Conservation (phyloP, 768 basidiomycete species). For the Pholiota molesta region DNA sequence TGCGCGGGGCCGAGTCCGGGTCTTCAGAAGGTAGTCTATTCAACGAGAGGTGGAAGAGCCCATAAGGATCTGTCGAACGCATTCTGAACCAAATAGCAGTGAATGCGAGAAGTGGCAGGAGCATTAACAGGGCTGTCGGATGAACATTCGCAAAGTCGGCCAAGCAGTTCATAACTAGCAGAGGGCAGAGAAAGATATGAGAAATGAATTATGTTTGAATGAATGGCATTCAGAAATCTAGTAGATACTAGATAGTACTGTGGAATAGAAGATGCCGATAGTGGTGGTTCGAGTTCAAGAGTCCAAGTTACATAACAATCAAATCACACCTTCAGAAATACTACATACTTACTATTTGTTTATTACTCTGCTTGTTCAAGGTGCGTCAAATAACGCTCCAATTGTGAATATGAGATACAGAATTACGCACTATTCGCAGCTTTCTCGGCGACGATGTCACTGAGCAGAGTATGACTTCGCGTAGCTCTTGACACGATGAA, state of each 20-base stretch:
- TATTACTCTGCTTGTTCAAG: neutral
- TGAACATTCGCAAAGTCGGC: neutral
- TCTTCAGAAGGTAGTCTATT: conserved; percentile 45
- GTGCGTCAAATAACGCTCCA: neutral
- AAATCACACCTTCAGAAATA: neutral
- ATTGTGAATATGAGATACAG: neutral
- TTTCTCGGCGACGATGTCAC: conserved; percentile 29
- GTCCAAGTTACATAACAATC: conserved; percentile 1
- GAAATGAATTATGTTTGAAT: too few relatives aligned
- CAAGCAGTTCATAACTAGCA: neutral
- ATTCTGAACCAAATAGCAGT: neutral
- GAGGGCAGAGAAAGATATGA: neutral
- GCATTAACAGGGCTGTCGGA: neutral
- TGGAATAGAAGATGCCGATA: neutral
- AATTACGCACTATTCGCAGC: conserved; percentile 5
- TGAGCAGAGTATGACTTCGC: conserved; percentile 28
- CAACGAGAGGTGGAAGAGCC: conserved; percentile 57
- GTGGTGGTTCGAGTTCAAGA: conserved; percentile 1
- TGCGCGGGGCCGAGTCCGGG: conserved; percentile 36
- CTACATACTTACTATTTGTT: neutral
- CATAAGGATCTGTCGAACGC: conserved; percentile 50
- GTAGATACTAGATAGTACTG: neutral
- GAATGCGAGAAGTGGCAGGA: neutral
- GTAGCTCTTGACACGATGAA: conserved; percentile 34
- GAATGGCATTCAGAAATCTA: neutral